These are phyloP conservation scores for Pseudocercospora macadamiae DNA, from an alignment of 2,329 filamentous ascomycete species.

Conservation along the genomic window DNA sequence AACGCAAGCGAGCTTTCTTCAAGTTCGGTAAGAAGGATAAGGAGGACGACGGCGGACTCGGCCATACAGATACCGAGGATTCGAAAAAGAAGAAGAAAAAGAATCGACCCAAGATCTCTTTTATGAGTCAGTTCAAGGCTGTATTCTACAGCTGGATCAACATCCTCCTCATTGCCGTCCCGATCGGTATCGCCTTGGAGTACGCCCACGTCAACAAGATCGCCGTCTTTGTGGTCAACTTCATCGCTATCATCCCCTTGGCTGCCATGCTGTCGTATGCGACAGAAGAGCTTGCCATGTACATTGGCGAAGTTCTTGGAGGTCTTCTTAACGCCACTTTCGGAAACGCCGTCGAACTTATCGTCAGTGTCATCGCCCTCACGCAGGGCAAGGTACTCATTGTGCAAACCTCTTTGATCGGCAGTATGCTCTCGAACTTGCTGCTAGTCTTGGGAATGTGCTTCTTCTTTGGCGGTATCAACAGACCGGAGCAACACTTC, in stretches of 20 bases:
- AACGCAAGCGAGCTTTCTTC: slow-evolving; percentile 25
- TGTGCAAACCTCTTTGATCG: slow-evolving; percentile 89
- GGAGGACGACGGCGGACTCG: slow-evolving; percentile 22
- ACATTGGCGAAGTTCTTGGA: slow-evolving; percentile 78
- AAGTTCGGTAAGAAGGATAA: slow-evolving; percentile 28
- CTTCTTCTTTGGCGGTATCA: slow-evolving; percentile 84
- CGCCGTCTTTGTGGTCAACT: slow-evolving; percentile 79
- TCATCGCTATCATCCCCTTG: slow-evolving; percentile 87
- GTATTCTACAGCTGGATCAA: slow-evolving; percentile 89
- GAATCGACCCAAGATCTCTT: slow-evolving; percentile 32
- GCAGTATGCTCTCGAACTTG: slow-evolving; percentile 88
- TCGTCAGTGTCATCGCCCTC: slow-evolving; percentile 80
- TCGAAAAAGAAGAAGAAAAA: slow-evolving; percentile 28
- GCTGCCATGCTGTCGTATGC: slow-evolving; percentile 85
- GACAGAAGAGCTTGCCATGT: slow-evolving; percentile 84
- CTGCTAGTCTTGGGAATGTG: slow-evolving; percentile 88
- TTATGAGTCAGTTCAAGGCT: slow-evolving; percentile 63
- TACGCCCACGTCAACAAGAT: slow-evolving; percentile 64
- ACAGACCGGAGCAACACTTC: slow-evolving; percentile 81
- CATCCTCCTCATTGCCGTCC: slow-evolving; percentile 74
- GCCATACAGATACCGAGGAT: slow-evolving; percentile 18
- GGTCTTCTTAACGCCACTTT: slow-evolving; percentile 90
- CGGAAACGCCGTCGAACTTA: slow-evolving; percentile 58
- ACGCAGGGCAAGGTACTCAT: slow-evolving; percentile 75
- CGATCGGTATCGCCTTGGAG: slow-evolving; percentile 73